Evolutionary conservation across 2,329 filamentous ascomycete species (phyloP).

Genomic region (Penicillium sp.): DNA sequence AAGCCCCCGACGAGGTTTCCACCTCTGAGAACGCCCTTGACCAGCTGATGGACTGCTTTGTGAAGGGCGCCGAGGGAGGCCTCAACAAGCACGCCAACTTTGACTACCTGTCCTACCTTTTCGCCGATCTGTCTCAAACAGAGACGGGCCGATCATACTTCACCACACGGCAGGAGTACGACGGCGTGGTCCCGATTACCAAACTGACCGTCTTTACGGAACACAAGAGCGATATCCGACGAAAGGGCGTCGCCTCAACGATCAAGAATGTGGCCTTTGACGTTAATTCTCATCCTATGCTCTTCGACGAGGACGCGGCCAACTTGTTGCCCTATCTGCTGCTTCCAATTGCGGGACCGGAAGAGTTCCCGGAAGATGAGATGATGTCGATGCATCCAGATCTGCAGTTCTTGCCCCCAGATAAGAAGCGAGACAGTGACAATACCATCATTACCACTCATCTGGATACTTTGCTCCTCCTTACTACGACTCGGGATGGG

Average conservation of each 20-base stretch:
- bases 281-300: slow-evolving; percentile 67
- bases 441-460: slow-evolving; percentile 78
- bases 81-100: slow-evolving; percentile 86
- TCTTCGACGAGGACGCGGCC: slow-evolving; percentile 71
- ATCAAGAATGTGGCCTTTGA: slow-evolving; percentile 95
- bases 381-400: slow-evolving; percentile 84
- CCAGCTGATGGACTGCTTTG: slow-evolving; percentile 93
- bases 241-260: slow-evolving; percentile 92
- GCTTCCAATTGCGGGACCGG: slow-evolving; percentile 81
- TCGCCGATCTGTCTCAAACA: slow-evolving; percentile 88
- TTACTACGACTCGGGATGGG: slow-evolving; percentile 76
- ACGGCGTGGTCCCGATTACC: slow-evolving; percentile 80
- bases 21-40: slow-evolving; percentile 76
- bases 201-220: slow-evolving; percentile 96
- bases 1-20: slow-evolving; percentile 67
- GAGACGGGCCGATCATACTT: slow-evolving; percentile 74
- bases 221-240: slow-evolving; percentile 76
- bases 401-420: slow-evolving; percentile 82
- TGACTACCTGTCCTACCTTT: slow-evolving; percentile 91
- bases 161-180: slow-evolving; percentile 71
- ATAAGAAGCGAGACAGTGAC: slow-evolving; percentile 83
- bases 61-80: slow-evolving; percentile 78
- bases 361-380: slow-evolving; percentile 88
- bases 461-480: slow-evolving; percentile 80
- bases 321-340: slow-evolving; percentile 87